Base-by-base conservation (phyloP, 768 basidiomycete species). In the Lactarius pseudohatsudake region DNA sequence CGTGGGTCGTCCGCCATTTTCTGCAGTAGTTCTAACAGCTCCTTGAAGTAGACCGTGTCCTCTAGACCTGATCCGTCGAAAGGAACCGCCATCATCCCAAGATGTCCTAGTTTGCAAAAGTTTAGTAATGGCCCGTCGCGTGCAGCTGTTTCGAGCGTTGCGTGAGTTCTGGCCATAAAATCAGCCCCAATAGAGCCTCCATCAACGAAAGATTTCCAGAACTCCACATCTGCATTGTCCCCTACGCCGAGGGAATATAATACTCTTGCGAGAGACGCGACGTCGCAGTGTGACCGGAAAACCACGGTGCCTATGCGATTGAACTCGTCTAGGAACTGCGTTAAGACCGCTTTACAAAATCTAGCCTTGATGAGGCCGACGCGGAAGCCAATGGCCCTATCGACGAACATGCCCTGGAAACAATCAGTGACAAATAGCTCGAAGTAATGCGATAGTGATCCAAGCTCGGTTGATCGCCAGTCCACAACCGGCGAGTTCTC, bases 381-480 rank as follows among this genome's bases (percentile, higher is more conserved):
- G 0, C 41, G 55, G 53, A 61, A 65, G 18, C 32, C 18, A 10
- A 34, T 56, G 10, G 54, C 30, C 40, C 54, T 43, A 7, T 22
- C 59, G 30, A 65, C 20, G 13, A 57, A 65, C 22, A 40, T 10
- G 16, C 65, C 60, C 9, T 30, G 41, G 32, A 61, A 65, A 18
- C 20, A 57, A 57, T 40, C 11, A 0, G 59, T 4, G 15, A 57
- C 53, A 36, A 65, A 61, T 15, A 16, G 30, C 11, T 65, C 65
- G 34, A 61, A 30, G 22, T 40, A 54, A 6, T 56, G 59, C 26
- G 16, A 1, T 3, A 65, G 28, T 4, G 56, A 53, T 22, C 60
- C 56, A 11, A 61, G 50, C 22, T 66, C 61, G 18, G 65, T 61
- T 40, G 56, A 38, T 4, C 60, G 36, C 65, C 65, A 66, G 65